Evolutionary conservation across 2,329 filamentous ascomycete species (phyloP).

Genomic region (Cercospora sojina): DNA sequence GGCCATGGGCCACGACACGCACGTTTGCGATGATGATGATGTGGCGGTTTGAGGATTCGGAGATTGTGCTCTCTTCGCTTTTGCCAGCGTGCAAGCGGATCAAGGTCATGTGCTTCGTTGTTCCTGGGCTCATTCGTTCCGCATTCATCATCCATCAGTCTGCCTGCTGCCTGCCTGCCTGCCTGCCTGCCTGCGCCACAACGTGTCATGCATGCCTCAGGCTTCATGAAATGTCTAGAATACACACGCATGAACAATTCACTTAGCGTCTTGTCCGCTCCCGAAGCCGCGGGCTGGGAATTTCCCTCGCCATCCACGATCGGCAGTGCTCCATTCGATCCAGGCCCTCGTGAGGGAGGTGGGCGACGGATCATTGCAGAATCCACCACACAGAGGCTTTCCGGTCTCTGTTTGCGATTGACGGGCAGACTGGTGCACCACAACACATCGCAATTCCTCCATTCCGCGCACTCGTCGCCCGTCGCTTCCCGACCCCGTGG

Average conservation of each 20-base stretch:
- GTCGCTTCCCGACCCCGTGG: not conserved
- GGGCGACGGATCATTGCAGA: not conserved
- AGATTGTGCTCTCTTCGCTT: not conserved
- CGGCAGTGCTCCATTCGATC: not conserved
- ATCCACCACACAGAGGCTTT: not conserved
- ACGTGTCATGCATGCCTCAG: not conserved
- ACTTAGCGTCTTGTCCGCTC: not conserved
- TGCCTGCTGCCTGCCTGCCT: too few species aligned
- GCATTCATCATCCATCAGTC: not conserved
- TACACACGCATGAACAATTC: not conserved
- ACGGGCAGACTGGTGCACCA: not conserved
- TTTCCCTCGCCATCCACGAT: not conserved
- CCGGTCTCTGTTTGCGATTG: not conserved
- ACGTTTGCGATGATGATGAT: not conserved
- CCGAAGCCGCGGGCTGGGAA: constrained; percentile 2
- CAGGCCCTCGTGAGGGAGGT: not conserved
- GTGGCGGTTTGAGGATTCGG: not conserved
- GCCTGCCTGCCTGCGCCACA: not conserved
- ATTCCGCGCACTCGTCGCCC: not conserved
- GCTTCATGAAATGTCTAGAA: not conserved
- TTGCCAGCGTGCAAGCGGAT: not conserved
- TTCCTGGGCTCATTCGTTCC: not conserved
- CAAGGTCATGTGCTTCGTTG: constrained; percentile 1
- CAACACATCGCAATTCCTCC: not conserved
- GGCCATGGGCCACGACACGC: not conserved